Base-by-base conservation (phyloP, 2,329 filamentous ascomycete genomes). In the Emericellopsis cladophorae region DNA sequence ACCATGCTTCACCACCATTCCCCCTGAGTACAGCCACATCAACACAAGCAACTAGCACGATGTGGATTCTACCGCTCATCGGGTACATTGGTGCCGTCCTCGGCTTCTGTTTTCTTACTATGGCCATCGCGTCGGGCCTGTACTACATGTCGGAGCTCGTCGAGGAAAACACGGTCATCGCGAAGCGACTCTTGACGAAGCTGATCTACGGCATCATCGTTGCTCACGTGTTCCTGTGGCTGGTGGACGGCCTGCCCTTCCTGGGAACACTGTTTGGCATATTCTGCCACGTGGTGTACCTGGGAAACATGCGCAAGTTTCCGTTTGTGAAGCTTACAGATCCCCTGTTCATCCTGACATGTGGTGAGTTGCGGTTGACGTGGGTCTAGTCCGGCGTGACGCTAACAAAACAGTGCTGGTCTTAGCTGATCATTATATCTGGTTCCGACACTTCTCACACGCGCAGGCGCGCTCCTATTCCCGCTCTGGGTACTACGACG, bases 61-160 rank as follows among this genome's bases (percentile, higher is more conserved):
- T 96, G 92, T 96, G 89, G 87, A 87, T 98, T 67, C 68, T 98
- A 55, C 89, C 90, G 53, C 67, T 96, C 35, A 69, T 98, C 54
- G 92, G 92, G 54, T 95, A 95, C 56, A 62, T 88, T 29, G 92
- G 92, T 55, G 79, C 93, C 50, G 65, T 88, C 47, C 67, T 95
- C 45, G 90, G 90, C 58, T 98, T 98, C 67, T 79, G 77, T 54
- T 96, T 98, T 65, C 70, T 98, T 50, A 96, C 92, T 16, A 72
- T 98, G 46, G 88, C 90, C 42, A 96, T 98, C 56, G 92, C 92
- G 32, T 95, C 88, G n/a, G 92, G 92, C 31, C 79, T 98, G 22
- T 98, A 98, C 67, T 98, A 98, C 61, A 81, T 98, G 41, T 95
- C 90, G 21, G 92, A 98, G 61, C 79, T 96, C 12, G 92, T 98